phyloP scores from a whole-genome alignment of 805 yeast species.

The Saccharomycopsis capsularis region DNA sequence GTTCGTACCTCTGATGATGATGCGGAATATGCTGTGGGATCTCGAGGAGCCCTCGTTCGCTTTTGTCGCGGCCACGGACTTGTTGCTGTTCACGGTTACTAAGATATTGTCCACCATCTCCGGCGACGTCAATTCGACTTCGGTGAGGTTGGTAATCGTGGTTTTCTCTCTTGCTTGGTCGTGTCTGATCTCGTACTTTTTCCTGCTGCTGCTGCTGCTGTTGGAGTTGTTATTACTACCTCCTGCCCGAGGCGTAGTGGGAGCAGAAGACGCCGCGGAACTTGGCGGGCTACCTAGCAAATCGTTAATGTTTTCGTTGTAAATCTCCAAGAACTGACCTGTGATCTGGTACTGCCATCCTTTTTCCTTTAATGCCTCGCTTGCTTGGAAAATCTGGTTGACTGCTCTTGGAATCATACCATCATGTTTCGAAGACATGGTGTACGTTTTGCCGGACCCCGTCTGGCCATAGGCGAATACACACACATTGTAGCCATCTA shows the following conservation, averaged over 20 bases:
- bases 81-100: conserved; percentile 46
- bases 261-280: not conserved
- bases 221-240: not conserved
- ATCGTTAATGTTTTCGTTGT: conserved; percentile 77
- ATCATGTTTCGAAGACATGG: conserved; percentile 66
- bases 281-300: conserved; percentile 34
- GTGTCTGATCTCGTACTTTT: conserved; percentile 66
- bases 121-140: conserved; percentile 39
- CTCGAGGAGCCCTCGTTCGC: conserved; percentile 83
- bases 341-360: conserved; percentile 58
- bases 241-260: no score
- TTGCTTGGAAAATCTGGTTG: conserved; percentile 56
- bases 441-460: conserved; percentile 88
- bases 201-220: conserved; percentile 22
- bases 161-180: conserved; percentile 50
- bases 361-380: conserved; percentile 37
- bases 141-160: conserved; percentile 50
- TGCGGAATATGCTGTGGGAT: conserved; percentile 77
- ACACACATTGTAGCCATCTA: conserved; percentile 88
- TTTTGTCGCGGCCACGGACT: conserved; percentile 77
- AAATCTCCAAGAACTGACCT: conserved; percentile 84
- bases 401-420: conserved; percentile 83
- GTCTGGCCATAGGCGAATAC: conserved; percentile 97
- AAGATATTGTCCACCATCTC: conserved; percentile 46
- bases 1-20: conserved; percentile 53